Evolutionary conservation across 257 asterid species (phyloP), one percentile per base, ranked within the genome.

Genomic region (Capsicum chinense): DNA sequence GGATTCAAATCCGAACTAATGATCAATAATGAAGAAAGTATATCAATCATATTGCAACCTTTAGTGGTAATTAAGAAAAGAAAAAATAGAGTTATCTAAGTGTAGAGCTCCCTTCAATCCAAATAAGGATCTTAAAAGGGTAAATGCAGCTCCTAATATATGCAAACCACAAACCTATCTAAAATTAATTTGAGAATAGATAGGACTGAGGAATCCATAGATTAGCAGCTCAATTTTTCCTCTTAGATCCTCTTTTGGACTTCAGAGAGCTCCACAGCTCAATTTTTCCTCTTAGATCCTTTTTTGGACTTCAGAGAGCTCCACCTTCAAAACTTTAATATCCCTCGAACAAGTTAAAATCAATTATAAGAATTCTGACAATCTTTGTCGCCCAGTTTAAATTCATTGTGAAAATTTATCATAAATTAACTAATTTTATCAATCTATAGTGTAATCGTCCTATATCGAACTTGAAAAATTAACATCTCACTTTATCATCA

Each of bases 81-180:
- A 6, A 33, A 33, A 37, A 64, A 1, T 1, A 37, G 19, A 5
- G 17, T 70, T 70, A 70, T 68, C 76, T 26, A 83, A 85, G 88
- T 83, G 92, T 89, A 92, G 91, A 90, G 93, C 95, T 93, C 98
- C 97, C 97, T 93, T 94, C 98, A 92, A 89, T 93, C 97, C 97
- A 94, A 94, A 94, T n/a, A 91, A 88, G 93, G 92, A 54, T 87
- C 80, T 42, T 79, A 87, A 90, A 16, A 86, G 89, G 92, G 86
- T 15, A 86, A 59, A 89, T 85, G 85, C 21, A 93, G 97, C 95
- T 91, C 97, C 94, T 69, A 88, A 87, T 83, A 85, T 92, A 94
- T 93, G 97, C 92, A 94, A 90, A 88, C 98, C 98, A 89, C 92
- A 94, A 90, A 44, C 88, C 91, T 66, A 88, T 90, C 9, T 56